A percentile compares a stretch with the other conserved stretches of the same genome.
Conservation (phyloP, 1,284 basidiomycete species). For the Boletus smithii region DNA sequence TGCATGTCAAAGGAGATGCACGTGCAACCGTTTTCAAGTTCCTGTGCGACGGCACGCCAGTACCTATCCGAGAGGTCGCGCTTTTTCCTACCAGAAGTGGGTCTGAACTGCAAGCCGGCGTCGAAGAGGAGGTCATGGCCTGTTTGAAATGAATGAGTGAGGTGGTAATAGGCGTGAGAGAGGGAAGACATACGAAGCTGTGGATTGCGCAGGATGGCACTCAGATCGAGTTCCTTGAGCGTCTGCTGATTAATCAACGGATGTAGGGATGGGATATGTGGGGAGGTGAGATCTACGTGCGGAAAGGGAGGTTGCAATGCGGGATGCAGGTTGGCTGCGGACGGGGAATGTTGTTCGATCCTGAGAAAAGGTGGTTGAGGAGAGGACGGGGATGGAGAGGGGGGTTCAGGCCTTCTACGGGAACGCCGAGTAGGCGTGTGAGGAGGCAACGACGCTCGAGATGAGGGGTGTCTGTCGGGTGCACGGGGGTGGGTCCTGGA, state of each 20-base stretch:
- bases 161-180: conserved; percentile 2
- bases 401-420: conserved; percentile 22
- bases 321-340: conserved; percentile 13
- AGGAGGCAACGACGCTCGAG: conserved; percentile 20
- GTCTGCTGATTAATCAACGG: conserved; percentile 84
- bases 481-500: no score
- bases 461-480: conserved; percentile 4
- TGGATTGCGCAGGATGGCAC: conserved; percentile 83
- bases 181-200: conserved; percentile 70
- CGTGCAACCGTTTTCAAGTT: conserved; percentile 80
- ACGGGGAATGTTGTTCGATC: conserved; percentile 27
- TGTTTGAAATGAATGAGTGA: conserved; percentile 31
- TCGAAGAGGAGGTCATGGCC: conserved; percentile 92
- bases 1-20: conserved; percentile 73
- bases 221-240: conserved; percentile 81
- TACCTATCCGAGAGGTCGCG: conserved; percentile 77
- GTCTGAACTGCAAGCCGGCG: conserved; percentile 68
- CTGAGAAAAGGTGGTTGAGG: conserved; percentile 23
- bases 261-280: conserved; percentile 62
- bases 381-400: conserved; percentile 15
- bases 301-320: conserved; percentile 25
- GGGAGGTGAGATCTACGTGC: conserved; percentile 52
- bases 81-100: conserved; percentile 69
- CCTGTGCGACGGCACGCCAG: conserved; percentile 78
- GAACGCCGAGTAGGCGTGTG: conserved; percentile 26